A percentile compares a stretch with the other conserved stretches of the same genome.
Evolutionary conservation across 1,284 basidiomycete species (phyloP).

Genomic region (Cystobasidiaceae sp.): DNA sequence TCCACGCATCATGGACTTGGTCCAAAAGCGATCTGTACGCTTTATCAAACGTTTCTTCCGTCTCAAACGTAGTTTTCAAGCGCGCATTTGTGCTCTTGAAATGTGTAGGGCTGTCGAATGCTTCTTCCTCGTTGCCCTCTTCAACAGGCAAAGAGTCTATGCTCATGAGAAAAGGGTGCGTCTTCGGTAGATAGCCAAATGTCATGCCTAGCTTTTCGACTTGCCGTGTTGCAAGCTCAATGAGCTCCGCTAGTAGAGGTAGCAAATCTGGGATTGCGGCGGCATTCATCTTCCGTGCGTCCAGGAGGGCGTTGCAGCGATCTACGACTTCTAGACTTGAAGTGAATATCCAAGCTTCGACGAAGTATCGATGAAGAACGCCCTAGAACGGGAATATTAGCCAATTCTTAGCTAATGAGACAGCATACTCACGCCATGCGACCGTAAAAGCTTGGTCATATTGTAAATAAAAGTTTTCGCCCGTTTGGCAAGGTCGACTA

Average conservation of each 20-base stretch:
- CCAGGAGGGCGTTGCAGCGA: constrained; percentile 74
- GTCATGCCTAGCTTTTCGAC: constrained; percentile 74
- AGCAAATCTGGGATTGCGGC: constrained; percentile 40
- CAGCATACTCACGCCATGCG: constrained; percentile 62
- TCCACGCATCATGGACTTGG: constrained; percentile 18
- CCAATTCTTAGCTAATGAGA: constrained; percentile 8
- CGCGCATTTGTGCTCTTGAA: constrained; percentile 57
- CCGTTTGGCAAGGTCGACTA: constrained; percentile 65
- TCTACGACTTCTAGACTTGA: constrained; percentile 81
- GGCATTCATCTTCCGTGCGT: constrained; percentile 45
- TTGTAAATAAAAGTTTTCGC: constrained; percentile 66
- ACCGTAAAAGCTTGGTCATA: constrained; percentile 71
- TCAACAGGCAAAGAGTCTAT: constrained; percentile 50
- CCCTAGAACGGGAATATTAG: constrained; percentile 54
- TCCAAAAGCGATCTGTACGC: constrained; percentile 3
- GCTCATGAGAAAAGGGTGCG: constrained; percentile 67
- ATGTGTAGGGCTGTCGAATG: background rate
- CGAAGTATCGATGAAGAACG: constrained; percentile 66
- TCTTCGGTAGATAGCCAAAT: constrained; percentile 64
- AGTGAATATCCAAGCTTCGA: constrained; percentile 92
- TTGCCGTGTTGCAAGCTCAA: constrained; percentile 76
- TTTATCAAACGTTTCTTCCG: background rate
- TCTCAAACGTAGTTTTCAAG: constrained; percentile 37
- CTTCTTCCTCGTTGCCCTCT: background rate
- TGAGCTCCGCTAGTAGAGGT: constrained; percentile 65